Conservation (phyloP, 352 stramenopile species). For the Phytopythium oedochilum region DNA sequence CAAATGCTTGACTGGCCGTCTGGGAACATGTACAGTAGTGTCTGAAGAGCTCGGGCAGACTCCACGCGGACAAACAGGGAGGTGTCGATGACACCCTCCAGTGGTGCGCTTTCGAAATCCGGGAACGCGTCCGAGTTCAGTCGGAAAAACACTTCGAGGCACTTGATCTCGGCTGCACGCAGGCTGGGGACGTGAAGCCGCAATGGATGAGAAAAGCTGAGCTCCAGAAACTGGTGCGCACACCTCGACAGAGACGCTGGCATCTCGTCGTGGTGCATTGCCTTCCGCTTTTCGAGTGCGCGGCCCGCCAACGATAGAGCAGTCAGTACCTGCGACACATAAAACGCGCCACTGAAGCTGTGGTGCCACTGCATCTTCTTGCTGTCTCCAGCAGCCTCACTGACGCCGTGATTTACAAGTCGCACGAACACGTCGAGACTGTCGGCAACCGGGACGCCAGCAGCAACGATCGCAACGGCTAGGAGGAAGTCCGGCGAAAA, state of each 20-base stretch:
- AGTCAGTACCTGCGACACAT: constrained; percentile 46
- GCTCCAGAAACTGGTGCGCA: constrained; percentile 30
- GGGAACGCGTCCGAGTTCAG: constrained; percentile 46
- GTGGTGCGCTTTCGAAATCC: constrained; percentile 44
- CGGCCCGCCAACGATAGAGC: constrained; percentile 37
- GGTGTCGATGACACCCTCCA: constrained; percentile 40
- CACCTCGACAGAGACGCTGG: constrained; percentile 38
- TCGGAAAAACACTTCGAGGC: constrained; percentile 67
- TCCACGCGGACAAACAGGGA: constrained; percentile 52
- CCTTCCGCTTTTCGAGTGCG: constrained; percentile 53
- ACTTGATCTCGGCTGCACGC: constrained; percentile 34
- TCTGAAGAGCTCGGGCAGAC: constrained; percentile 46
- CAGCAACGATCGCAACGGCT: constrained; percentile 51
- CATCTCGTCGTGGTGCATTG: constrained; percentile 43
- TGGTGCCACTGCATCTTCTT: constrained; percentile 14
- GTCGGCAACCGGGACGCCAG: constrained; percentile 44
- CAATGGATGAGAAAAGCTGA: constrained; percentile 7
- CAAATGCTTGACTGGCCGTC: constrained; percentile 29
- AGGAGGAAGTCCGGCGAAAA: constrained; percentile 71
- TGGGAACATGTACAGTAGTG: constrained; percentile 79
- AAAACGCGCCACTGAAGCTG: constrained; percentile 32
- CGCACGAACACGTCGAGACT: constrained; percentile 54
- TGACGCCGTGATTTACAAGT: constrained; percentile 43
- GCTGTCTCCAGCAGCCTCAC: constrained; percentile 30
- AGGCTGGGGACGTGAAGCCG: constrained; percentile 21